phyloP scores from a whole-genome alignment of 2,329 filamentous ascomycete genomes.

The Xylaria digitata region DNA sequence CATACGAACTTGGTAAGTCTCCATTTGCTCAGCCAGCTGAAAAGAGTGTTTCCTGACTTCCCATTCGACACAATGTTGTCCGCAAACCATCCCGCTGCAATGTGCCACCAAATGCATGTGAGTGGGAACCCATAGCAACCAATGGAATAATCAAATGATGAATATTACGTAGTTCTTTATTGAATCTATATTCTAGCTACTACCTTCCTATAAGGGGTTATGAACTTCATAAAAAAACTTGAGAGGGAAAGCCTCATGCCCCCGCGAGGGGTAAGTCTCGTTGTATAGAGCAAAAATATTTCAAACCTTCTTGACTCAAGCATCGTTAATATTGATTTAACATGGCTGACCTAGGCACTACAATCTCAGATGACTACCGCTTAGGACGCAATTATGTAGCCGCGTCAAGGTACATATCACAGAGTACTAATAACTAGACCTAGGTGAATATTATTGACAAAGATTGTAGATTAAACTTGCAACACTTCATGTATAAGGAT shows the following conservation, averaged over 20 bases:
- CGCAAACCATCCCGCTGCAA: neutral
- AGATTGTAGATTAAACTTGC: conserved; percentile 27
- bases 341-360: conserved; percentile 12
- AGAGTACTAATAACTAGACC: neutral
- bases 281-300: neutral
- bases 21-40: neutral
- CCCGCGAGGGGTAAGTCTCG: neutral
- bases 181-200: neutral
- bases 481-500: conserved; percentile 34
- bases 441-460: conserved; percentile 5
- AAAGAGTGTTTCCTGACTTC: neutral
- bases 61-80: neutral
- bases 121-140: neutral
- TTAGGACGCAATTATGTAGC: conserved; percentile 26
- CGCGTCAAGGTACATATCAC: conserved; percentile 28
- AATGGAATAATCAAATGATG: neutral
- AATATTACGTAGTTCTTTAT: neutral
- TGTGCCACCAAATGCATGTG: neutral
- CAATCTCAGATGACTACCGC: conserved; percentile 24
- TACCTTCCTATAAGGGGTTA: neutral
- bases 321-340: neutral
- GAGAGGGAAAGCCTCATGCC: neutral
- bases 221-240: too few species aligned
- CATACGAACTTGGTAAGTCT: neutral
- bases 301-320: neutral